Percentiles rank a stretch among this genome's conserved stretches.
phyloP scores from a whole-genome alignment of 2,329 filamentous ascomycete genomes.

The Penicillium corylophilum region DNA sequence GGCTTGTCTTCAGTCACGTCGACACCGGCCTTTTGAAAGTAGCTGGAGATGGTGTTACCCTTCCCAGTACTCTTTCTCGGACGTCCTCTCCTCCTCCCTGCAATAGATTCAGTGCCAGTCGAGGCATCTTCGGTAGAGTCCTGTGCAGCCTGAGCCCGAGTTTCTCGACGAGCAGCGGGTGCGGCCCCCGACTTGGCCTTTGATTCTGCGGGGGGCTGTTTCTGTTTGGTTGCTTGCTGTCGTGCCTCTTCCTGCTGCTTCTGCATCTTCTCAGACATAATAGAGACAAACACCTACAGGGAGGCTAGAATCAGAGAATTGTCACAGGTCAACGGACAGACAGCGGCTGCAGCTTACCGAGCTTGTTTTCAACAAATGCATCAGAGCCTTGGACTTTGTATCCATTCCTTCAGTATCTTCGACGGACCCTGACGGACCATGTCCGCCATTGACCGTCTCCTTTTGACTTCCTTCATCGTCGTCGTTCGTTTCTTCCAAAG shows the following conservation, averaged over 20 bases:
- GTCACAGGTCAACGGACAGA: not conserved
- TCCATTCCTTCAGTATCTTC: slow-evolving; percentile 43
- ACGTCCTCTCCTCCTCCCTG: slow-evolving; percentile 23
- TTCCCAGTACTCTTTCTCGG: slow-evolving; percentile 16
- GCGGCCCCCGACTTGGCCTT: slow-evolving; percentile 26
- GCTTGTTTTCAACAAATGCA: slow-evolving; percentile 47
- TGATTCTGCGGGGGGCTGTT: slow-evolving; percentile 25
- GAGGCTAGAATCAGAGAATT: slow-evolving; percentile 1
- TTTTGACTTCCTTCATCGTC: slow-evolving; percentile 11
- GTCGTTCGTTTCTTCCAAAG: slow-evolving; percentile 7
- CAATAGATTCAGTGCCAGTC: slow-evolving; percentile 15
- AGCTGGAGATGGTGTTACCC: slow-evolving; percentile 55
- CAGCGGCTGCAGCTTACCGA: slow-evolving; percentile 31
- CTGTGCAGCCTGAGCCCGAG: slow-evolving; percentile 30
- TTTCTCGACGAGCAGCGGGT: slow-evolving; percentile 26
- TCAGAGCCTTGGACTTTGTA: slow-evolving; percentile 45
- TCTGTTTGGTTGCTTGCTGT: slow-evolving; percentile 35
- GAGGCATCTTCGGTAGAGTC: slow-evolving; percentile 20
- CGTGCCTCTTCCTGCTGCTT: slow-evolving; percentile 47
- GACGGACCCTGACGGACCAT: not conserved
- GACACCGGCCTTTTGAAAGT: slow-evolving; percentile 61
- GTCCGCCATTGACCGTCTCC: not conserved
- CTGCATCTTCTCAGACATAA: slow-evolving; percentile 52
- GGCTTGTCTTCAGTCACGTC: slow-evolving; percentile 53
- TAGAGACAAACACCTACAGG: slow-evolving; percentile 47